A percentile compares a stretch with the other conserved stretches of the same genome.
phyloP scores from a whole-genome alignment of 2,329 filamentous ascomycete genomes.

The Orbilia oligospora region DNA sequence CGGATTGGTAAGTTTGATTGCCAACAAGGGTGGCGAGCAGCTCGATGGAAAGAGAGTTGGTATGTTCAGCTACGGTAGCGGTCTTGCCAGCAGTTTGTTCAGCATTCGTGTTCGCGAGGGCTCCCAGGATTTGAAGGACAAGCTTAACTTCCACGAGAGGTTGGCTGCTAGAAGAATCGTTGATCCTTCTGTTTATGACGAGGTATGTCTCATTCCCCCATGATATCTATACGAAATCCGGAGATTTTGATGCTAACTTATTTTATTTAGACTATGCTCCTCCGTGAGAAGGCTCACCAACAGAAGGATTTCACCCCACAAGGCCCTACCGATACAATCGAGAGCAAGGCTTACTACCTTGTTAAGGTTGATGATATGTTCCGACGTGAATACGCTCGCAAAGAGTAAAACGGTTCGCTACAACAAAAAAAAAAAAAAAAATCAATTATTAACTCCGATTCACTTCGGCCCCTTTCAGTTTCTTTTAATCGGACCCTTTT shows the following conservation, averaged over 20 bases:
- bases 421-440: constrained; percentile 9
- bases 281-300: constrained; percentile 86
- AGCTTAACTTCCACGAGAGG: constrained; percentile 78
- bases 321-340: constrained; percentile 78
- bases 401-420: constrained; percentile 72
- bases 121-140: constrained; percentile 77
- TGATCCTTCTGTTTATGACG: constrained; percentile 80
- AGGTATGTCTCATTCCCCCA: constrained; percentile 71
- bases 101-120: constrained; percentile 81
- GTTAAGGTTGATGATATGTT: constrained; percentile 87
- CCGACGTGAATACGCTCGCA: constrained; percentile 82
- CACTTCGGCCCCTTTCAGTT: constrained; percentile 9
- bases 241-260: constrained; percentile 62
- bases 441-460: constrained; percentile 15
- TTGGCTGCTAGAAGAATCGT: constrained; percentile 77
- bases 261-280: constrained; percentile 77
- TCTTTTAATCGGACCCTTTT: constrained; percentile 20
- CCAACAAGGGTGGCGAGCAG: constrained; percentile 74
- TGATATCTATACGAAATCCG: constrained; percentile 21
- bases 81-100: constrained; percentile 79
- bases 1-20: constrained; percentile 74
- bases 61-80: constrained; percentile 85
- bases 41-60: constrained; percentile 80
- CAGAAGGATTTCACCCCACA: constrained; percentile 82
- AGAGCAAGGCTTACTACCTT: constrained; percentile 81